Base-by-base conservation (phyloP, 148 eudicot species). In the Fallopia convolvulus region DNA sequence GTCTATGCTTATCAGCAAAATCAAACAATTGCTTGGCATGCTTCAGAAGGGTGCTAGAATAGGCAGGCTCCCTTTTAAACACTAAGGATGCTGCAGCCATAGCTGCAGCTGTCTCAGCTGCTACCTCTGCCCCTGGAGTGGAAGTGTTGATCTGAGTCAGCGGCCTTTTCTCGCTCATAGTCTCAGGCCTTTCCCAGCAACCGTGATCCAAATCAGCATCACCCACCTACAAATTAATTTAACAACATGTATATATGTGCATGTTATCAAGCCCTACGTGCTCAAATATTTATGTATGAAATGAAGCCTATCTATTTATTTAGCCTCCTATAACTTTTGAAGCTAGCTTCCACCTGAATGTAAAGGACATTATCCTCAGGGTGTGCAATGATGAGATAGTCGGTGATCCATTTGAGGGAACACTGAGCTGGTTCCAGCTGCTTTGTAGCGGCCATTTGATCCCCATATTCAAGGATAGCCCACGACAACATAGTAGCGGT, bases 71-170 rank as follows among this genome's bases (percentile, higher is more conserved):
- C 6, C 85, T 58, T 81, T 84, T 92, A 74, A 92, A 94, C 49
- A 94, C 97, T 21, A 94, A 87, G 33, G 98, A 94, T 77, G 97
- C 98, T 15, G 98, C 86, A 14, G 97, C 98, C 88, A 94, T 82
- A 41, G 98, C 97, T 7, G 98, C 98, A 70, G 98, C 95, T n/a
- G 93, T 89, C 84, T 94, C 98, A 0, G 97, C 98, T 58, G 96
- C 96, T 75, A 92, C 97, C 2, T 94, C 98, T 14, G 96, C 79
- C 39, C 98, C 98, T 7, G 98, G 98, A 41, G 83, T 68, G 55
- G 96, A 78, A 33, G 88, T 65, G 80, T 92, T 89, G 40, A 94
- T 82, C 79, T 90, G 92, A 0, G 80, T 82, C 17, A 92, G 84
- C 60, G 97, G 97, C 79, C 98, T 83, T 79, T 81, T 70, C 78